A percentile compares a stretch with the other conserved stretches of the same genome.
phyloP scores from a whole-genome alignment of 305 asterid species.

The Ajuga reptans region DNA sequence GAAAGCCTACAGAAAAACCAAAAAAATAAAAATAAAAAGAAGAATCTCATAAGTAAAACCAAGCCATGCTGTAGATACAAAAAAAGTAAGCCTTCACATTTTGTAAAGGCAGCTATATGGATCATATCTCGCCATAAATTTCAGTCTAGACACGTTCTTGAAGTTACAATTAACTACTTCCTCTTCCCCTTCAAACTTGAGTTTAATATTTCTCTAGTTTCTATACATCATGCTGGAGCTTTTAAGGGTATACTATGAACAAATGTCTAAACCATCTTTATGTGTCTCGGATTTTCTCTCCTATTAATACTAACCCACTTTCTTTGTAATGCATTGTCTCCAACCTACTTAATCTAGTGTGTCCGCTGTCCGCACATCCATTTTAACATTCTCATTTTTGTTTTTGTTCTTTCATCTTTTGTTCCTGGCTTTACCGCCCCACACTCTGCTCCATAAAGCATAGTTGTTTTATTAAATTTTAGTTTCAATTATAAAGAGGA shows the following conservation, averaged over 20 bases:
- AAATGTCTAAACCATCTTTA: background rate
- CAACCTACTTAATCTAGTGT: background rate
- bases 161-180: background rate
- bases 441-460: background rate
- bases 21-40: constrained; percentile 14
- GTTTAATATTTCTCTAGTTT: background rate
- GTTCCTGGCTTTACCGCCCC: background rate
- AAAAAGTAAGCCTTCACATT: background rate
- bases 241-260: background rate
- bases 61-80: background rate
- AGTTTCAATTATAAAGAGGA: background rate
- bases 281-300: background rate
- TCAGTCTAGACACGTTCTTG: background rate
- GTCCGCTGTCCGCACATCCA: background rate
- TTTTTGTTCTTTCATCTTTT: background rate
- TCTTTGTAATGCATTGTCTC: background rate
- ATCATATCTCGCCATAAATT: background rate
- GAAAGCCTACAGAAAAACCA: constrained; percentile 55
- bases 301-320: background rate
- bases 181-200: background rate
- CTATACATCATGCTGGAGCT: background rate
- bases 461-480: background rate
- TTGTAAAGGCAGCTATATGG: background rate
- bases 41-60: constrained; percentile 6
- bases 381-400: background rate